Base-by-base conservation (phyloP, 169 alveolate genomes). In the Plasmodium vinckei region DNA sequence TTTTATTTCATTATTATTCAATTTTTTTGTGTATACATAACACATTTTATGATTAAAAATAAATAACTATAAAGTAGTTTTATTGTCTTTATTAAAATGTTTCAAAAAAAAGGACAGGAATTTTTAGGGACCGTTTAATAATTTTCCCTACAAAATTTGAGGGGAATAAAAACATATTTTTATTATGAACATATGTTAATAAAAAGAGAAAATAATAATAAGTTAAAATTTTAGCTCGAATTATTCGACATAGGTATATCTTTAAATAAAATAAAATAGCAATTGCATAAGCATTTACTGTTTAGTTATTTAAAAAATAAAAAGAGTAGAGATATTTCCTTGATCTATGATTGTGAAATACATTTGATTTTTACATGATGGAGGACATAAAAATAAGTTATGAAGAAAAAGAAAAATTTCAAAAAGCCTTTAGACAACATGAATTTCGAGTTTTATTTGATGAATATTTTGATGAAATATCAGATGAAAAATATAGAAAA, bases 371-470 rank as follows among this genome's bases (percentile, higher is more conserved):
- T 33, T 33, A 33, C 5, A 33, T 33, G 44, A 79, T 79, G 89
- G 75, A 79, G 49, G 65, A 79, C 5, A 61, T 79, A 69, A 79
- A 69, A 67, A 19, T 79, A 10, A 79, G 82, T 47, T 79, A 79
- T 7, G 89, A 79, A 47, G 89, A 79, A 57, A 79, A 79, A 57
- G 89, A 79, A 25, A 67, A 69, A 46, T 60, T 79, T 15, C 89
- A 79, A 13, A 79, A 79, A 46, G 89, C 89, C 42, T 79, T 79
- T 61, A 65, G 89, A 42, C 89, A 79, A 23, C 89, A 79, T 57
- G 89, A 79, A 25, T 79, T 79, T 44, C 82, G 89, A 79, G 44
- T 27, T 13, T 51, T 79, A 64, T 79, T 79, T 60, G 89, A 79
- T 54, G 89, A 79, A 54, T 79, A 79, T 42, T 79, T 79, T 54